Evolutionary conservation across 768 basidiomycete genomes (phyloP).

Genomic region (Collybia nuda): DNA sequence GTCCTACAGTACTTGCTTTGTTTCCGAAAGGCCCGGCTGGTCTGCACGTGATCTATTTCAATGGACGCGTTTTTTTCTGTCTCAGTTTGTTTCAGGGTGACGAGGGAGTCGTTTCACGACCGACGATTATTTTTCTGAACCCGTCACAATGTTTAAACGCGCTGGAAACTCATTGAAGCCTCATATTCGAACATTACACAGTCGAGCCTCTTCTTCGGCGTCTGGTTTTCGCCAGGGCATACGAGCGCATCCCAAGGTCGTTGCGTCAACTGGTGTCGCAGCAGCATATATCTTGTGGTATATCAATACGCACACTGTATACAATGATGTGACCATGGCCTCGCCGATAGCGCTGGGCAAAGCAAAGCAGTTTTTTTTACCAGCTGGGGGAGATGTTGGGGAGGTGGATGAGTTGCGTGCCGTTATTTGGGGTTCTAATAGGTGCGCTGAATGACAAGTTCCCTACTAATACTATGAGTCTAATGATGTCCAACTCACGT

Average conservation of each 20-base stretch:
- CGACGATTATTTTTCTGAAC: neutral
- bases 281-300: conserved; percentile 41
- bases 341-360: conserved; percentile 7
- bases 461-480: neutral
- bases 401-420: conserved; percentile 38
- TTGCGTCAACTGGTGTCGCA: conserved; percentile 28
- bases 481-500: conserved; percentile 2
- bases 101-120: neutral
- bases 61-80: conserved; percentile 14
- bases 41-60: conserved; percentile 9
- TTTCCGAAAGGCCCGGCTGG: no score
- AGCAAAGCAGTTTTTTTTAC: conserved; percentile 9
- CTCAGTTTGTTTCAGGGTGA: conserved; percentile 9
- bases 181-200: conserved; percentile 22
- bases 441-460: conserved; percentile 34
- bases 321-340: conserved; percentile 24
- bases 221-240: conserved; percentile 14
- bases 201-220: conserved; percentile 17
- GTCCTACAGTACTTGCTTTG: no score
- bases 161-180: conserved; percentile 20
- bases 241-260: conserved; percentile 13
- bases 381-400: conserved; percentile 12
- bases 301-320: conserved; percentile 25
- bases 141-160: conserved; percentile 26
- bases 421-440: conserved; percentile 77